These are phyloP conservation scores for Wallacemonas collosoma DNA, from an alignment of 208 protist species.

Conservation along the genomic window DNA sequence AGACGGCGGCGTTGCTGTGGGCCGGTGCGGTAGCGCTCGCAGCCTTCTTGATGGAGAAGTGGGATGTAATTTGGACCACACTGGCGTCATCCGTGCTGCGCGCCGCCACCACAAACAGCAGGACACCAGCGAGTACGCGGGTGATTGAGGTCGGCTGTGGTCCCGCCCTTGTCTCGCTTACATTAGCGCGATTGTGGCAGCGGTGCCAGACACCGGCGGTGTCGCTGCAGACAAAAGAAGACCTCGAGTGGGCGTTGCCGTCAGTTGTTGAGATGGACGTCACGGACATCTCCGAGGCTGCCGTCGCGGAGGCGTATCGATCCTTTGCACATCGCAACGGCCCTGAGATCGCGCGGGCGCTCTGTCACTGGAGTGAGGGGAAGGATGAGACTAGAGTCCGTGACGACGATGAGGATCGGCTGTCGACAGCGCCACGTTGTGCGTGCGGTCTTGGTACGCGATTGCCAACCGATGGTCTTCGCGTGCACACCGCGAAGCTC, in stretches of 20 bases:
- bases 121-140: not conserved
- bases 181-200: constrained; percentile 22
- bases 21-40: constrained; percentile 57
- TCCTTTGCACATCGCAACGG: constrained; percentile 40
- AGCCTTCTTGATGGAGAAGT: constrained; percentile 41
- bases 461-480: constrained; percentile 3
- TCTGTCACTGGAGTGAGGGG: not conserved
- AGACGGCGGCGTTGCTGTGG: constrained; percentile 63
- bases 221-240: too few species aligned
- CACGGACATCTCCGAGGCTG: constrained; percentile 45
- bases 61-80: constrained; percentile 9
- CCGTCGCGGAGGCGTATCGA: constrained; percentile 30
- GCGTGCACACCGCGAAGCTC: constrained; percentile 16
- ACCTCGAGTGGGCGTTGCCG: not conserved
- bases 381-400: too few species aligned
- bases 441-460: not conserved
- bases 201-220: not conserved
- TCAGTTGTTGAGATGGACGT: constrained; percentile 34
- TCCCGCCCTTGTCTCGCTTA: constrained; percentile 47
- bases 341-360: not conserved
- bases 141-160: constrained; percentile 63
- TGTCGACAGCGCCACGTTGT: too few species aligned
- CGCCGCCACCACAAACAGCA: not conserved
- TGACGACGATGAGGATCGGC: too few species aligned
- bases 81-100: not conserved